Evolutionary conservation across 2,329 filamentous ascomycete genomes (phyloP).

Genomic region (Sclerotinia spermophila): DNA sequence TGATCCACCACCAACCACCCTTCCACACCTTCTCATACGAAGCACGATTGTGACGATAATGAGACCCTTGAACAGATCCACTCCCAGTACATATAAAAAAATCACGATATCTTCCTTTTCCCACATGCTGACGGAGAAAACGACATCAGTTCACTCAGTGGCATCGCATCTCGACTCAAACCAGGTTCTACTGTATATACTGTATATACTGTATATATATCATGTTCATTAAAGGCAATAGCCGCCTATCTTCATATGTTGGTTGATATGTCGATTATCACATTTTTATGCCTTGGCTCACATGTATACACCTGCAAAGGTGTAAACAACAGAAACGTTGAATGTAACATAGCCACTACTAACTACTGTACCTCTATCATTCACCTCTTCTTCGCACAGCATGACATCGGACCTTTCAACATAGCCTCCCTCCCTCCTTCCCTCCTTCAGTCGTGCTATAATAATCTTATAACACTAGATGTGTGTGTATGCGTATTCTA

Average conservation of each 20-base stretch:
- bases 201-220: background rate
- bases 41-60: background rate
- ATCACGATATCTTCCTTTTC: conserved; percentile 12
- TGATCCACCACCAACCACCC: too few relatives aligned
- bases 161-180: background rate
- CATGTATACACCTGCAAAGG: background rate
- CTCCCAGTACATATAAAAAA: too few relatives aligned
- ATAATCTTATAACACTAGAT: background rate
- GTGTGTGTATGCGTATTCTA: background rate
- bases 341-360: background rate
- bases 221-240: background rate
- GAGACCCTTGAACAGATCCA: too few relatives aligned
- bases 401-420: conserved; percentile 4
- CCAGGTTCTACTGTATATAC: background rate
- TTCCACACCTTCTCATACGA: background rate
- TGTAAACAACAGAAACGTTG: conserved; percentile 6
- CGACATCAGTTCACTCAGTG: background rate
- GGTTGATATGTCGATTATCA: background rate
- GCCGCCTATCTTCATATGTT: background rate
- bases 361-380: background rate
- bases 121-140: background rate
- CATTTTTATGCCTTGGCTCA: background rate
- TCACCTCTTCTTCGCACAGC: background rate
- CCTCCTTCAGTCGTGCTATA: background rate
- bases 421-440: background rate